Conservation (phyloP, 192 early-diverging fungal species). For the Coemansia sp. region DNA sequence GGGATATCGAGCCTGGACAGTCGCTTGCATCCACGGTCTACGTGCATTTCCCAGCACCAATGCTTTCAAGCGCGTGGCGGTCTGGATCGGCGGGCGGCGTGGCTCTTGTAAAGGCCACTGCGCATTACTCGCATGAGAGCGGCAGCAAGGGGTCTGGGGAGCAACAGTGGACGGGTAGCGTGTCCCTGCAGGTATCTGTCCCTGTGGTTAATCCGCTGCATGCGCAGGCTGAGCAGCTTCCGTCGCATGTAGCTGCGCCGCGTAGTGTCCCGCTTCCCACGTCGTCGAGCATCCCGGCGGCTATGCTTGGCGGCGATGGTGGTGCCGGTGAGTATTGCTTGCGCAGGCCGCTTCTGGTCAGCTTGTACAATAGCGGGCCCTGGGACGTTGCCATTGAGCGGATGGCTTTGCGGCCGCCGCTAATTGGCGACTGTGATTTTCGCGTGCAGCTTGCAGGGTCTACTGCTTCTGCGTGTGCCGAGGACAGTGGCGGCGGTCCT, state of each 20-base stretch:
- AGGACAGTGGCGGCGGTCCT: neutral
- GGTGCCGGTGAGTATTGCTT: constrained; percentile 30
- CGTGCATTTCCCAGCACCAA: constrained; percentile 20
- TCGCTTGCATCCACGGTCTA: constrained; percentile 14
- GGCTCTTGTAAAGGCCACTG: neutral
- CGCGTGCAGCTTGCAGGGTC: constrained; percentile 16
- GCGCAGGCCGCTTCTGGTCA: constrained; percentile 30
- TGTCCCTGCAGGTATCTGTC: constrained; percentile 12
- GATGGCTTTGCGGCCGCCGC: constrained; percentile 21
- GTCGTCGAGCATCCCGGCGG: constrained; percentile 9
- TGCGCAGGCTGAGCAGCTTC: constrained; percentile 14
- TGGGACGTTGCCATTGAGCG: constrained; percentile 20
- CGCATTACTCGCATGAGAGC: neutral
- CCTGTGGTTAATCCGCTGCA: constrained; percentile 26
- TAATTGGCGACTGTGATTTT: neutral
- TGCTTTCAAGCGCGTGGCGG: constrained; percentile 7
- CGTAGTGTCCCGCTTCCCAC: neutral
- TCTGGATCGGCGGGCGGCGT: neutral
- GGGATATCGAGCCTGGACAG: constrained; percentile 9
- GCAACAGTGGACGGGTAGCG: neutral
- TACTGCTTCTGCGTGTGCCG: constrained; percentile 1
- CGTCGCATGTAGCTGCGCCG: constrained; percentile 18
- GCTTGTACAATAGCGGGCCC: constrained; percentile 25
- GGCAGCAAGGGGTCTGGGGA: neutral
- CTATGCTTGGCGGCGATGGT: neutral